These are phyloP conservation scores for Aspergillus cavernicola DNA, from an alignment of 495 filamentous ascomycete genomes.

Conservation along the genomic window DNA sequence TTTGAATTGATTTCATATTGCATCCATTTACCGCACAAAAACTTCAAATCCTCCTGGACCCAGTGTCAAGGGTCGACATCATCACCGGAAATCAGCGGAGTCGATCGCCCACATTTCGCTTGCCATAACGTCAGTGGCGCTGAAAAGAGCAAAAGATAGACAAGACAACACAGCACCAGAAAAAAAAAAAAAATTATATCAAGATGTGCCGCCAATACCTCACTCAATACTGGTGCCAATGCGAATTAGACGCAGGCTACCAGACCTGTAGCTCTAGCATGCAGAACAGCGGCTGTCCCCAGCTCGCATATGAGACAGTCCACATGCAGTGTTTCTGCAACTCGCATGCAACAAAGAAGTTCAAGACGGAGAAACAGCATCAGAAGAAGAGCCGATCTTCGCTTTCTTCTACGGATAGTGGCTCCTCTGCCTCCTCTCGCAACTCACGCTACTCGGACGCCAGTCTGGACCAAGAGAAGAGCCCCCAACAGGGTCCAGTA, in stretches of 20 bases:
- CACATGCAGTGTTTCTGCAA: slow-evolving; percentile 47
- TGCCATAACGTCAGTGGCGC: slow-evolving; percentile 2
- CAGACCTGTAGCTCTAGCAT: slow-evolving; percentile 28
- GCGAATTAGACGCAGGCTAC: slow-evolving; percentile 39
- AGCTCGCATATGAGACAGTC: slow-evolving; percentile 36
- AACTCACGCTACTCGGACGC: background rate
- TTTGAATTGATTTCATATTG: too few relatives aligned
- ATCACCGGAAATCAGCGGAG: slow-evolving; percentile 20
- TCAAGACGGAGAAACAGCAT: slow-evolving; percentile 34
- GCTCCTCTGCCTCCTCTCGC: slow-evolving; percentile 1
- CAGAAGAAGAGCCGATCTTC: slow-evolving; percentile 27
- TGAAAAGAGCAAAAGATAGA: slow-evolving; percentile 5
- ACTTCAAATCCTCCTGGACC: too few relatives aligned
- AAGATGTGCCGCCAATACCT: slow-evolving; percentile 44
- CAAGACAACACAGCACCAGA: background rate
- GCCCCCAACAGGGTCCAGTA: slow-evolving; percentile 11
- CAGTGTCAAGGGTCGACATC: background rate
- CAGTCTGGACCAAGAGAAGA: slow-evolving; percentile 30
- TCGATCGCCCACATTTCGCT: slow-evolving; percentile 2
- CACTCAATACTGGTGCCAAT: slow-evolving; percentile 45
- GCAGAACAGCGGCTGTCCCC: slow-evolving; percentile 30
- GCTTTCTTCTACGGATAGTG: slow-evolving; percentile 2
- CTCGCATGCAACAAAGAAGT: slow-evolving; percentile 36
- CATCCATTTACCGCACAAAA: too few relatives aligned
- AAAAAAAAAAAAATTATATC: slow-evolving; percentile 1